Evolutionary conservation across 148 eudicot genomes (phyloP), one percentile per base, ranked within the genome.

Genomic region (Rheum nobile): DNA sequence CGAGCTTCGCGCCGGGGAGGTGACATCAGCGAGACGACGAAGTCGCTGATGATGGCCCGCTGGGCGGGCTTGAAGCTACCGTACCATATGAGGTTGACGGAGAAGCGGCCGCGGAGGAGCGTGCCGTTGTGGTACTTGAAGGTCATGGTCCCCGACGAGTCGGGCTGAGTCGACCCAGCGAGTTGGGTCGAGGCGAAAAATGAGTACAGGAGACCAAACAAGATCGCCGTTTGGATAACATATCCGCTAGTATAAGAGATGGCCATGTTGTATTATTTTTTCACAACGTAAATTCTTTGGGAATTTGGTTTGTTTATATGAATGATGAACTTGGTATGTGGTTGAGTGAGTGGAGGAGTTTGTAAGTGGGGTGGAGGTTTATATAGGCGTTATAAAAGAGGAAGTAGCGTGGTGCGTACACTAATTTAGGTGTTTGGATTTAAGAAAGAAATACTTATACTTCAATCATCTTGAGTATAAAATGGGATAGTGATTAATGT

Each of bases 1-100:
- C 55, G 68, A 6, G 78, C 17, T 44, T 14, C 48, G 17, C 48
- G 16, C 48, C 16, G 16, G 4, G 78, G 13, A n/a, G 74, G 31
- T 21, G 69, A 55, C 4, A 70, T 52, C 21, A 71, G 74, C 0
- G 78, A 76, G 26, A 67, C 1, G 8, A 76, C 24, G 65, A 76
- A 76, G 50, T 76, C 78, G 17, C 47, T 32, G 42, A 76, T 24
- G 14, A 76, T 69, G 50, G 78, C 67, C 5, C 74, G 67, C 16
- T 76, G 78, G 74, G 78, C 35, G 26, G 78, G 79, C 13, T 54
- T 76, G 74, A 76, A 76, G 3, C 41, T 70, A 19, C 77, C 77
- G 24, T 75, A 75, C 77, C 77, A 75, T 11, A 75, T 46, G 47
- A 75, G 73, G 54, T 75, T 76, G 54, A 76, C n/a, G 11, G 79